phyloP scores from a whole-genome alignment of 163 green algal genomes.

The Trebouxiophyceae sp. region DNA sequence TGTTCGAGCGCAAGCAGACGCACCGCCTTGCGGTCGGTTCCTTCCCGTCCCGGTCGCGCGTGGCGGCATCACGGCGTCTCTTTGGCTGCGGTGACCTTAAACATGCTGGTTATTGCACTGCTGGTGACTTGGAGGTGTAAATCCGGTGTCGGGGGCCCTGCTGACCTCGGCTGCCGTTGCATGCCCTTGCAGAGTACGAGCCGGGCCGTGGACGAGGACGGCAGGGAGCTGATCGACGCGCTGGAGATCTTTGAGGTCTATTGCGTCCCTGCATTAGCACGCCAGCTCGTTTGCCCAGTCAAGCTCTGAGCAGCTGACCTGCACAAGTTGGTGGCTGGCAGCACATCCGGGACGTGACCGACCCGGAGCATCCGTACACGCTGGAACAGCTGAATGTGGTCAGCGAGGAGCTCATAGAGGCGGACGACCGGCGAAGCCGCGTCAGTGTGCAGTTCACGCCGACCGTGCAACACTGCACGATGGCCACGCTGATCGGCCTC shows the following conservation, averaged over 20 bases:
- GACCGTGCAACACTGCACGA: constrained; percentile 93
- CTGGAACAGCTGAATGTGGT: constrained; percentile 96
- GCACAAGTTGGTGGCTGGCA: constrained; percentile 13
- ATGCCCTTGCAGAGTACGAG: constrained; percentile 1
- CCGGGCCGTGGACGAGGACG: constrained; percentile 1
- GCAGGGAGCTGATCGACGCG: constrained; percentile 66
- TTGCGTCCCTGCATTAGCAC: not conserved
- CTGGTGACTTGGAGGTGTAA: not conserved
- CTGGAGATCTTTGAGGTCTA: constrained; percentile 79
- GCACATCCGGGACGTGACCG: constrained; percentile 91
- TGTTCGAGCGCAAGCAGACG: constrained; percentile 41
- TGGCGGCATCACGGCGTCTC: not conserved
- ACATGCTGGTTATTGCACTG: not conserved
- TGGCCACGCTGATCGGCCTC: constrained; percentile 96
- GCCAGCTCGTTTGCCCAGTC: not conserved
- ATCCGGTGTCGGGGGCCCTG: not conserved
- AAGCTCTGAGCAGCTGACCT: not conserved
- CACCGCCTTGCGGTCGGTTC: constrained; percentile 14
- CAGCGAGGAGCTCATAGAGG: constrained; percentile 70
- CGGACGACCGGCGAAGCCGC: constrained; percentile 60
- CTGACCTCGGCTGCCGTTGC: not conserved
- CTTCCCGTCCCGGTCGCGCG: no score
- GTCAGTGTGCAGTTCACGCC: constrained; percentile 93
- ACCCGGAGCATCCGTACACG: constrained; percentile 96
- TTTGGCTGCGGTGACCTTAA: not conserved